Percentiles rank a stretch among this genome's conserved stretches.
phyloP scores from a whole-genome alignment of 1,284 basidiomycete species.

The Cryptococcus sp. region DNA sequence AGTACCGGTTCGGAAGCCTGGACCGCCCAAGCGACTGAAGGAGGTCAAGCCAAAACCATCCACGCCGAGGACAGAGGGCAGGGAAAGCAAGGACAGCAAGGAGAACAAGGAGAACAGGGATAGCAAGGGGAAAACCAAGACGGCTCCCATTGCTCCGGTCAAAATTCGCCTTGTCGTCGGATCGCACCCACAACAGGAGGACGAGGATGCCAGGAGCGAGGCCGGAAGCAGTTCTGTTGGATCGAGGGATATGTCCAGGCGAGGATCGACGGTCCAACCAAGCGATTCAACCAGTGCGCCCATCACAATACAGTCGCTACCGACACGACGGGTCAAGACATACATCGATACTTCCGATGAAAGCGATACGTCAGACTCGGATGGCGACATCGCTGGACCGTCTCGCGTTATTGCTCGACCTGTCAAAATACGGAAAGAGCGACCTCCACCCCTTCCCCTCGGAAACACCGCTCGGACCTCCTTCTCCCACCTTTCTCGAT shows the following conservation, averaged over 20 bases:
- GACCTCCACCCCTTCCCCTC: conserved; percentile 23
- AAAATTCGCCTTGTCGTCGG: conserved; percentile 23
- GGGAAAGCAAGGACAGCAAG: conserved; percentile 2
- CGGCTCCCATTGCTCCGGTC: conserved; percentile 12
- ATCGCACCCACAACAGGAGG: conserved; percentile 4
- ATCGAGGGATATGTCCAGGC: conserved; percentile 4
- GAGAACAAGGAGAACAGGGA: conserved; percentile 5
- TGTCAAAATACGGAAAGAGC: conserved; percentile 15
- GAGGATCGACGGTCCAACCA: conserved; percentile 6
- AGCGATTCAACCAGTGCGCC: neutral
- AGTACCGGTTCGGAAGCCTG: conserved; percentile 28
- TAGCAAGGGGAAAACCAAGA: conserved; percentile 14
- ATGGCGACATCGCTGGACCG: conserved; percentile 13
- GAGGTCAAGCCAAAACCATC: conserved; percentile 4
- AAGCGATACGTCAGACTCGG: conserved; percentile 35
- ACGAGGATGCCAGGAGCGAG: conserved; percentile 5
- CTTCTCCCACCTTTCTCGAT: conserved; percentile 2
- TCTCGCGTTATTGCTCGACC: conserved; percentile 1
- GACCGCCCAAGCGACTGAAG: conserved; percentile 16
- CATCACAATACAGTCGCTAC: conserved; percentile 1
- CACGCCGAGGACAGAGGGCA: neutral
- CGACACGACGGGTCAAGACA: conserved; percentile 7
- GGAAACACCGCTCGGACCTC: neutral
- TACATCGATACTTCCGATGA: conserved; percentile 36
- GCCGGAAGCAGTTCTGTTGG: conserved; percentile 4